Conservation (phyloP, 78 protist genomes). For the Isochrysis galbana region DNA sequence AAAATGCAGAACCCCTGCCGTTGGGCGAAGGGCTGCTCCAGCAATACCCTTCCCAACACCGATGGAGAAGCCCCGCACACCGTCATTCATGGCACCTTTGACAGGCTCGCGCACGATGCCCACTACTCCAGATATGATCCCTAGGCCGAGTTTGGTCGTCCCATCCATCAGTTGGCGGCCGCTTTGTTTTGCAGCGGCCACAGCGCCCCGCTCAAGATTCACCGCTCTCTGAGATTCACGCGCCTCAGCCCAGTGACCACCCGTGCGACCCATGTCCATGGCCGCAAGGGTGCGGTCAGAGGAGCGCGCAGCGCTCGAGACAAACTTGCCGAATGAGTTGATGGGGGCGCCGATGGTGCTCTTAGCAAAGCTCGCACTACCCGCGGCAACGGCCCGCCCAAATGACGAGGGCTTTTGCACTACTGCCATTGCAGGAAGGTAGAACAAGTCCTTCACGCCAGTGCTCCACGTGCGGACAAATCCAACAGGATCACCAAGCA, state of each 20-base stretch:
- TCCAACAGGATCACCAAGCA: neutral
- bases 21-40: neutral
- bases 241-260: neutral
- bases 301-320: neutral
- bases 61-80: neutral
- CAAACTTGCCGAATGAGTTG: neutral
- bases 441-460: conserved; percentile 18
- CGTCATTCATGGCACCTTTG: neutral
- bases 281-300: neutral
- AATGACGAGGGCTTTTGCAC: neutral
- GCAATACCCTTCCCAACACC: neutral
- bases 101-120: conserved; percentile 13
- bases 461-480: neutral
- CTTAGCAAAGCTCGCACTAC: neutral
- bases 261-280: neutral
- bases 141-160: neutral
- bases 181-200: neutral
- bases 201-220: neutral
- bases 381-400: neutral
- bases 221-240: neutral
- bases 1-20: neutral
- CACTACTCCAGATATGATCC: neutral
- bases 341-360: neutral
- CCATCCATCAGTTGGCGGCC: neutral
- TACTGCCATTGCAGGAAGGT: conserved; percentile 11